Evolutionary conservation across 78 protist genomes (phyloP), one percentile per base, ranked within the genome.

Genomic region (Guillardia theta): DNA sequence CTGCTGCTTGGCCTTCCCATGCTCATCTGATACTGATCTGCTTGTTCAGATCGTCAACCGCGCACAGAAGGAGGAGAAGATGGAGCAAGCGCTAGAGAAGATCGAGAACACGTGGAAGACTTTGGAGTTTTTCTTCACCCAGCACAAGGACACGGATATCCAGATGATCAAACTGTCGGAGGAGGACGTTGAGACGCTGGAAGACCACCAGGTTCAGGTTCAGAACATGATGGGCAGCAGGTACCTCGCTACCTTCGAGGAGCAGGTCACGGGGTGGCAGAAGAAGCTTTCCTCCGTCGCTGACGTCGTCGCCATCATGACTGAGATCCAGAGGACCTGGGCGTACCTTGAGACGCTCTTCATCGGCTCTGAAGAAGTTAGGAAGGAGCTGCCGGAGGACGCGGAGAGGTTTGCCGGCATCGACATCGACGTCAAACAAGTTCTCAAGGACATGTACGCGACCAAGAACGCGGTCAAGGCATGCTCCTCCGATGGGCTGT

Each of bases 321-420:
- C 88, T n/a, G 96, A 94, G 54, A 93, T 90, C 48, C 97, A 96
- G 88, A 50, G 93, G 48, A 94, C 93, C 36, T 96, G 97, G 97
- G 94, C 90, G 37, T 78, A 96, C 64, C 90, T 96, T 6, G 97
- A 95, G 93, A 83, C 92, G 22, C 94, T 96, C 70, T 96, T 96
- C 93, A 93, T 93, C 50, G 96, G 95, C 48, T 94, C 96, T 18
- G 96, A 94, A 21, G 97, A 96, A 64, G 95, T 96, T 54, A 48
- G 77, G 44, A 46, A 77, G 70, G 96, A 95, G 94, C 94, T 96
- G 45, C 97, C 96, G 62, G 94, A 92, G 88, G 97, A 96, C 88
- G 47, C 96, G 15, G 95, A n/a, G 46, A 80, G 96, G 27, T 96
- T 96, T 93, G 96, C 76, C 36, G 27, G 36, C 44, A 92, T 96